A percentile compares a stretch with the other conserved stretches of the same genome.
phyloP scores from a whole-genome alignment of 148 eudicot species.

The Rhododendron ovatum region DNA sequence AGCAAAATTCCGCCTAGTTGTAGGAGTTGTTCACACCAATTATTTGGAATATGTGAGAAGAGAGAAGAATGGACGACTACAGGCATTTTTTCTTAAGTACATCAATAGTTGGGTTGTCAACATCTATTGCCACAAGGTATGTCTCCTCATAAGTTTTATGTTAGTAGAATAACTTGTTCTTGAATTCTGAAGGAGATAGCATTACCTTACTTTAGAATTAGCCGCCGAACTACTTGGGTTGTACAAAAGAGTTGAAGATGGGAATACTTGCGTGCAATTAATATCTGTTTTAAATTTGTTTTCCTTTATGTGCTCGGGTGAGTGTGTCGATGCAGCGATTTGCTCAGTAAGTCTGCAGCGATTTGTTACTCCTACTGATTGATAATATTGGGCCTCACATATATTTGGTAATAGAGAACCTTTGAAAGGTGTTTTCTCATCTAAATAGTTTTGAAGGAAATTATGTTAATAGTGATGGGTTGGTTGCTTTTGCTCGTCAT shows the following conservation, averaged over 20 bases:
- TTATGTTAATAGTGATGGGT: not conserved
- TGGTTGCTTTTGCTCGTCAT: not conserved
- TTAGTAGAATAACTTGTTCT: not conserved
- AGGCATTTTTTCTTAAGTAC: slow-evolving; percentile 66
- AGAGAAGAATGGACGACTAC: slow-evolving; percentile 65
- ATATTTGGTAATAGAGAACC: not conserved
- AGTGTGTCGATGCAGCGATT: not conserved
- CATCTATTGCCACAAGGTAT: slow-evolving; percentile 68
- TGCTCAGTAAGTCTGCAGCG: not conserved
- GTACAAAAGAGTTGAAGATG: not conserved
- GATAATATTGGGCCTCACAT: not conserved
- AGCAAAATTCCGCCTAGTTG: slow-evolving; percentile 66
- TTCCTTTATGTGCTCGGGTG: not conserved
- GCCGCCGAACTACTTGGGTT: not conserved
- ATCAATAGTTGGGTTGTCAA: slow-evolving; percentile 80
- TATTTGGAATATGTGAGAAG: slow-evolving; percentile 86
- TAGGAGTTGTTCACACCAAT: slow-evolving; percentile 92
- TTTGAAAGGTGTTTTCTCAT: not conserved
- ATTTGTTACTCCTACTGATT: not conserved
- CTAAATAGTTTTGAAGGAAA: not conserved
- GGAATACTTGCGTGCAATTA: not conserved
- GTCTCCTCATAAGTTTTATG: not conserved
- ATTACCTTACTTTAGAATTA: not conserved
- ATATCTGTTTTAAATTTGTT: not conserved
- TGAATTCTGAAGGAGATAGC: not conserved